Conservation (phyloP, 2,329 filamentous ascomycete genomes). For the Fusarium brevicatenulatum region DNA sequence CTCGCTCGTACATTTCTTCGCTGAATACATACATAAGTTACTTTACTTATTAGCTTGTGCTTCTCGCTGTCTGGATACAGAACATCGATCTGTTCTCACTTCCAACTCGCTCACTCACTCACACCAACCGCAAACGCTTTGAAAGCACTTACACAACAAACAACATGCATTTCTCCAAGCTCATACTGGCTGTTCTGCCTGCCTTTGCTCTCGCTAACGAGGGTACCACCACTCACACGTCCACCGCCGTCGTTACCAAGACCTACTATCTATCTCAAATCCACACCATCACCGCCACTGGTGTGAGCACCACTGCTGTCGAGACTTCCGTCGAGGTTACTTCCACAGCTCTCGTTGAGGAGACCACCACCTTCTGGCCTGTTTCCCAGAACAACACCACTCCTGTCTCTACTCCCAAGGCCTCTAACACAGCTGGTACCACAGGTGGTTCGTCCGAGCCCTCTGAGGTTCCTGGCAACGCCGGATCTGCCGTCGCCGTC, state of each 20-base stretch:
- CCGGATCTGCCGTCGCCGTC: constrained; percentile 56
- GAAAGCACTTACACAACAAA: constrained; percentile 40
- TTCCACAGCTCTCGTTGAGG: constrained; percentile 19
- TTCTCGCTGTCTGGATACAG: constrained; percentile 42
- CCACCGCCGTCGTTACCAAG: constrained; percentile 62
- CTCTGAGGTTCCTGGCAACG: constrained; percentile 53
- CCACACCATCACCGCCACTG: constrained; percentile 51
- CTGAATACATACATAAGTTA: constrained; percentile 23
- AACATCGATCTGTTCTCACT: constrained; percentile 39
- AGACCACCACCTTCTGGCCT: constrained; percentile 32
- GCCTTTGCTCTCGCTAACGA: constrained; percentile 60
- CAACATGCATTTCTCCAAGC: constrained; percentile 54
- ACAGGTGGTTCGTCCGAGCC: constrained; percentile 44
- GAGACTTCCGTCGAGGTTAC: constrained; percentile 28
- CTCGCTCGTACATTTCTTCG: constrained; percentile 41
- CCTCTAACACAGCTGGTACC: constrained; percentile 31
- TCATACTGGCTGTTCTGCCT: constrained; percentile 63
- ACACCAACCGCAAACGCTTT: constrained; percentile 30
- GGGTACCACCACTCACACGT: constrained; percentile 58
- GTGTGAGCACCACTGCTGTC: constrained; percentile 47
- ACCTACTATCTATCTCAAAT: constrained; percentile 62
- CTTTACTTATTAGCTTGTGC: constrained; percentile 17
- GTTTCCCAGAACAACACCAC: constrained; percentile 46
- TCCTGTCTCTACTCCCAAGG: constrained; percentile 36
- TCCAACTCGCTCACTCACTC: constrained; percentile 33